A percentile compares a stretch with the other conserved stretches of the same genome.
Evolutionary conservation across 1,284 basidiomycete genomes (phyloP).

Genomic region (Paramarasmius palmivorus): DNA sequence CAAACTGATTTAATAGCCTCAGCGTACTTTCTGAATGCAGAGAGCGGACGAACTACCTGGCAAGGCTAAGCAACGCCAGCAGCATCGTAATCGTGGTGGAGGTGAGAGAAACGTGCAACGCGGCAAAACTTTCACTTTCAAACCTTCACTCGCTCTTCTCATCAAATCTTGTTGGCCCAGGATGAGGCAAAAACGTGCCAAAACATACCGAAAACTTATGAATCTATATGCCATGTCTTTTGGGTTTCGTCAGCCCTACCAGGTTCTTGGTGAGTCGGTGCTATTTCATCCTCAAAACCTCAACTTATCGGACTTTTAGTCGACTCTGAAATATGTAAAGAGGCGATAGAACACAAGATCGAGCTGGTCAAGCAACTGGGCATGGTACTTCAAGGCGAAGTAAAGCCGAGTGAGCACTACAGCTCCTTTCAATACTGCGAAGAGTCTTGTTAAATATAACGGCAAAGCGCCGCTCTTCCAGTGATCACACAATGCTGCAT

Average conservation of each 20-base stretch:
- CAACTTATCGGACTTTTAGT: slow-evolving; percentile 45
- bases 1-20: slow-evolving; percentile 6
- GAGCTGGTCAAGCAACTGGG: slow-evolving; percentile 77
- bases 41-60: no score
- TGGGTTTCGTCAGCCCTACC: slow-evolving; percentile 89
- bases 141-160: neutral
- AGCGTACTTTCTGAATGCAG: no score
- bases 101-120: neutral
- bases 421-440: slow-evolving; percentile 5
- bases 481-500: slow-evolving; percentile 98
- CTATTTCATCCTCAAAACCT: slow-evolving; percentile 9
- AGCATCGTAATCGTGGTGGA: neutral
- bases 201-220: slow-evolving; percentile 92
- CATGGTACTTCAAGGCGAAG: slow-evolving; percentile 76
- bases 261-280: slow-evolving; percentile 69
- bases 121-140: slow-evolving; percentile 2
- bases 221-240: slow-evolving; percentile 82
- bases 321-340: slow-evolving; percentile 82
- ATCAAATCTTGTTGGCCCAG: slow-evolving; percentile 12
- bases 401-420: slow-evolving; percentile 81
- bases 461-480: slow-evolving; percentile 44
- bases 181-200: slow-evolving; percentile 94
- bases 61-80: neutral
- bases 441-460: slow-evolving; percentile 27
- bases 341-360: slow-evolving; percentile 67